Conservation (phyloP, 345 rosid species). For the Aethionema arabicum region DNA sequence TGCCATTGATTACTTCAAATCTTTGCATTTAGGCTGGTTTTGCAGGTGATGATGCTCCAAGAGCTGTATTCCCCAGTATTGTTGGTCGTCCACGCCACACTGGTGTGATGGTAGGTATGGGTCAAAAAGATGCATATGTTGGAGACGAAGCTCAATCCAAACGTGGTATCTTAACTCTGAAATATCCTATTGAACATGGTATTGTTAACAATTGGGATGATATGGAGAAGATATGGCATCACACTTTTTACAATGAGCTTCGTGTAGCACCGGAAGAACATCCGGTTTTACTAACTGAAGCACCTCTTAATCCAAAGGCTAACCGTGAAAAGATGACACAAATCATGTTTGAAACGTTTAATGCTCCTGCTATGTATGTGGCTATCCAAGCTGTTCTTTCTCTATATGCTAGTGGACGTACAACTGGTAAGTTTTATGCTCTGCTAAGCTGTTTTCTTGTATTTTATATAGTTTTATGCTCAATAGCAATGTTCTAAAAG, state of each 20-base stretch:
- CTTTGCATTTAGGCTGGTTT: conserved; percentile 53
- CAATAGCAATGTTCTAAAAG: too few species aligned
- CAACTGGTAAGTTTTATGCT: conserved; percentile 64
- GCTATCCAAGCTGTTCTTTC: conserved; percentile 73
- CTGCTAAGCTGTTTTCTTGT: background rate
- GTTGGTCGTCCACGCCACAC: conserved; percentile 70
- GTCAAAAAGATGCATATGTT: conserved; percentile 60
- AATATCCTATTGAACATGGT: conserved; percentile 68
- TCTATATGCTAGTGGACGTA: conserved; percentile 72
- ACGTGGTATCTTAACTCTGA: conserved; percentile 66
- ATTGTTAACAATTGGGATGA: conserved; percentile 72
- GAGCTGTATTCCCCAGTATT: conserved; percentile 73
- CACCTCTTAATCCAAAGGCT: conserved; percentile 67
- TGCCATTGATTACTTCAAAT: background rate
- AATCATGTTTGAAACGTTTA: conserved; percentile 66
- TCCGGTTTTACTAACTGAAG: conserved; percentile 65
- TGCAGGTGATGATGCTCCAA: conserved; percentile 75
- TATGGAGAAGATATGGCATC: conserved; percentile 73
- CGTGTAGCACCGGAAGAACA: conserved; percentile 73
- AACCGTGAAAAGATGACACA: conserved; percentile 71
- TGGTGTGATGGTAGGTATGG: conserved; percentile 73
- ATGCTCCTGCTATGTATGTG: conserved; percentile 63
- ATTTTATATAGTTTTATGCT: background rate
- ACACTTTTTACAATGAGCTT: conserved; percentile 57
- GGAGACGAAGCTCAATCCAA: conserved; percentile 77